Evolutionary conservation across 2,329 filamentous ascomycete genomes (phyloP).

Genomic region (Aspergillus persii): DNA sequence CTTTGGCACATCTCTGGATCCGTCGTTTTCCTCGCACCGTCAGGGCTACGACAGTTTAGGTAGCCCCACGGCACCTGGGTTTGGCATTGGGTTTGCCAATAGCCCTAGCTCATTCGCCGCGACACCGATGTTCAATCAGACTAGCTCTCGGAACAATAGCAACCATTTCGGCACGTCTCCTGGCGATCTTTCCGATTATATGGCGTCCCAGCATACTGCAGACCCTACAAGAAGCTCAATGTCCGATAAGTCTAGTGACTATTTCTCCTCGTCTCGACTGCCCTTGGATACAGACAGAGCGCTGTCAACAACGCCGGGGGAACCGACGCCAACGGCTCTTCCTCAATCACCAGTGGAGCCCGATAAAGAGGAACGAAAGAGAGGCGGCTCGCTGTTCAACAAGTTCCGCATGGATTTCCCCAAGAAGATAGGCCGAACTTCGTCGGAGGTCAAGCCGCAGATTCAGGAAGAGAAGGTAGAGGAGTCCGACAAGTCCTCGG

Average conservation of each 20-base stretch:
- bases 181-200: slow-evolving; percentile 32
- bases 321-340: slow-evolving; percentile 45
- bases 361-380: slow-evolving; percentile 62
- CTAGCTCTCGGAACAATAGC: slow-evolving; percentile 22
- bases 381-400: slow-evolving; percentile 66
- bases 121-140: slow-evolving; percentile 24
- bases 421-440: slow-evolving; percentile 75
- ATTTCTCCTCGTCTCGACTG: slow-evolving; percentile 64
- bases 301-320: slow-evolving; percentile 44
- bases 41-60: slow-evolving; percentile 60
- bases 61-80: slow-evolving; percentile 68
- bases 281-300: slow-evolving; percentile 51
- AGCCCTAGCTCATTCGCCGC: slow-evolving; percentile 56
- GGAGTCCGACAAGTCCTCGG: slow-evolving; percentile 52
- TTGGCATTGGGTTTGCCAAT: slow-evolving; percentile 70
- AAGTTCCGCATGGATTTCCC: slow-evolving; percentile 74
- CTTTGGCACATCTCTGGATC: slow-evolving; percentile 30
- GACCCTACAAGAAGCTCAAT: slow-evolving; percentile 51
- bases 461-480: slow-evolving; percentile 71
- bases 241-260: slow-evolving; percentile 64
- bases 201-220: slow-evolving; percentile 53
- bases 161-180: slow-evolving; percentile 34
- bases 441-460: slow-evolving; percentile 67
- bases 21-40: slow-evolving; percentile 55
- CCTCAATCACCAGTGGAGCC: slow-evolving; percentile 54